Conservation (phyloP, 805 yeast species). For the Suhomyces tanzawaensis region DNA sequence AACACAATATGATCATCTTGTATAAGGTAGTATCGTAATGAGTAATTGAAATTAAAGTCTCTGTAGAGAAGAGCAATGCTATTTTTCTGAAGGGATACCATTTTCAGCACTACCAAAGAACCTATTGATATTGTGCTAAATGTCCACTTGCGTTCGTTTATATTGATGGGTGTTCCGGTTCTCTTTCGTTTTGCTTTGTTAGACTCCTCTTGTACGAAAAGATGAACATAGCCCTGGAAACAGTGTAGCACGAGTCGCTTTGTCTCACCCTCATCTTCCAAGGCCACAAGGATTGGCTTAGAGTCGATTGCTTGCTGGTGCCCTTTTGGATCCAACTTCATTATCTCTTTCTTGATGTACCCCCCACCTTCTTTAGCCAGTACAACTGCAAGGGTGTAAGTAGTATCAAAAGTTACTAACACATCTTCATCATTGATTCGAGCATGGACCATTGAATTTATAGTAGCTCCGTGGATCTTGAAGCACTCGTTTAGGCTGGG, state of each 20-base stretch:
- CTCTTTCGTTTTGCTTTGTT: not conserved
- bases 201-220: not conserved
- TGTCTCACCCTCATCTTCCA: slow-evolving; percentile 4
- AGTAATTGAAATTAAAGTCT: slow-evolving; percentile 32
- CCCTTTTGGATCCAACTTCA: slow-evolving; percentile 16
- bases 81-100: slow-evolving; percentile 11
- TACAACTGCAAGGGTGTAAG: slow-evolving; percentile 1
- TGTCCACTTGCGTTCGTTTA: slow-evolving; percentile 4
- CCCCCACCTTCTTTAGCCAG: not conserved
- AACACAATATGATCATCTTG: slow-evolving; percentile 7
- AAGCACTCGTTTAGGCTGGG: not conserved
- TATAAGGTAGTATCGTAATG: slow-evolving; percentile 29
- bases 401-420: slow-evolving; percentile 1
- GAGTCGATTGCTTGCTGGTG: slow-evolving; percentile 25
- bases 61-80: slow-evolving; percentile 31
- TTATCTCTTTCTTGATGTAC: slow-evolving; percentile 5
- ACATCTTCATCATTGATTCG: not conserved
- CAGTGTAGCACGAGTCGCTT: slow-evolving; percentile 19
- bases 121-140: slow-evolving; percentile 17
- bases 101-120: slow-evolving; percentile 15
- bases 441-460: not conserved
- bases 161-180: slow-evolving; percentile 2
- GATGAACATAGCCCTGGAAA: slow-evolving; percentile 12
- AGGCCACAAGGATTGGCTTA: slow-evolving; percentile 16
- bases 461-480: not conserved